Percentiles rank a stretch among this genome's conserved stretches.
These are phyloP conservation scores for Hypoxylon sp. DNA, from an alignment of 2,329 filamentous ascomycete genomes.

Conservation along the genomic window DNA sequence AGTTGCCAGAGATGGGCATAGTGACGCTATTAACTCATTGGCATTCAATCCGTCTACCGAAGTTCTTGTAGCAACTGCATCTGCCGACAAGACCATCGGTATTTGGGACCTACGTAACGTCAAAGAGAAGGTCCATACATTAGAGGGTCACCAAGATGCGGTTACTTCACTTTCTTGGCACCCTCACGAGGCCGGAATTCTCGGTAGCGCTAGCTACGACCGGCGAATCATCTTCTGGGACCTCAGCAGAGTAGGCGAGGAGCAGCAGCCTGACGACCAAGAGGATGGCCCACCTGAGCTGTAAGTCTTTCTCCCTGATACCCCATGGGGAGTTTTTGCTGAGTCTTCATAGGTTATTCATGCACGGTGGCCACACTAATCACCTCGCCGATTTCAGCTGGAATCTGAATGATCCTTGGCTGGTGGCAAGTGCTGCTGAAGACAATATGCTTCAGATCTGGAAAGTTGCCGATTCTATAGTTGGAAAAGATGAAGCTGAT, in stretches of 20 bases:
- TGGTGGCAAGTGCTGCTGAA: conserved; percentile 94
- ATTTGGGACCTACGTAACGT: conserved; percentile 96
- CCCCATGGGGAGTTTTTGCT: conserved; percentile 22
- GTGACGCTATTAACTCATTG: conserved; percentile 94
- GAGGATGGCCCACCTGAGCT: conserved; percentile 96
- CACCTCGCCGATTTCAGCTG: conserved; percentile 97
- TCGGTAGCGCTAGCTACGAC: conserved; percentile 94
- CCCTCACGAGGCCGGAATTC: conserved; percentile 87
- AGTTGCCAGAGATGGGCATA: conserved; percentile 80
- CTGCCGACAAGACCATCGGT: conserved; percentile 93
- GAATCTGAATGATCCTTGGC: conserved; percentile 97
- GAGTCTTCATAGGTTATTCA: conserved; percentile 79
- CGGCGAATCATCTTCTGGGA: conserved; percentile 98
- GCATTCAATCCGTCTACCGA: conserved; percentile 96
- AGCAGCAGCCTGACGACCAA: conserved; percentile 93
- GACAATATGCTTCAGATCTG: conserved; percentile 97
- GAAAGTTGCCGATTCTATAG: conserved; percentile 87
- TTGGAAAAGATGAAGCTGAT: conserved; percentile 82
- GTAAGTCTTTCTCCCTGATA: conserved; percentile 67
- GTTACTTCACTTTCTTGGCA: conserved; percentile 97
- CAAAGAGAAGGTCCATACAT: conserved; percentile 88
- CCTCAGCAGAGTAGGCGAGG: conserved; percentile 89
- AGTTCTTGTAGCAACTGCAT: conserved; percentile 90
- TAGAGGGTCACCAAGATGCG: conserved; percentile 89
- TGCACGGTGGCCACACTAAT: conserved; percentile 99